These are phyloP conservation scores for Krasilnikovozyma curviuscula DNA, from an alignment of 768 basidiomycete species.

Conservation along the genomic window DNA sequence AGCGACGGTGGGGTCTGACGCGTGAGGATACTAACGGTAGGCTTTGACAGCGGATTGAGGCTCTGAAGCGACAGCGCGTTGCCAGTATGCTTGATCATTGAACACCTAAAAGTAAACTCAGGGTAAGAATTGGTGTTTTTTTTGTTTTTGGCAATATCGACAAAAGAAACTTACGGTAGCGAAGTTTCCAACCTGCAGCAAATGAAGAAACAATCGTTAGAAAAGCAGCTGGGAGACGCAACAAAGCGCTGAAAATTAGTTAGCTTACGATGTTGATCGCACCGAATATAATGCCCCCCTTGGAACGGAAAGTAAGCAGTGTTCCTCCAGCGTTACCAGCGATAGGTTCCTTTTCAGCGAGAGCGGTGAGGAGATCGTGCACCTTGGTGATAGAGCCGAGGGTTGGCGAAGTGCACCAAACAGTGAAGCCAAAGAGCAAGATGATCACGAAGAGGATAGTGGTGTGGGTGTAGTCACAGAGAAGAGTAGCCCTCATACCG, in stretches of 20 bases:
- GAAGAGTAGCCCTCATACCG: constrained; percentile 24
- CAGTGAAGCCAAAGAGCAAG: constrained; percentile 51
- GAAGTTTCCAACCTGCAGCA: constrained; percentile 46
- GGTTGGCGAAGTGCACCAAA: constrained; percentile 17
- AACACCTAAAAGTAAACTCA: no score
- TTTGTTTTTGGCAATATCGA: constrained; percentile 29
- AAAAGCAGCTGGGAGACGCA: no score
- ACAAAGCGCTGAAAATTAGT: neutral
- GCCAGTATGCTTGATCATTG: constrained; percentile 50
- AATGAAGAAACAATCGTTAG: neutral
- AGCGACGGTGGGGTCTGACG: no score
- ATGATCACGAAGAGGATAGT: constrained; percentile 72
- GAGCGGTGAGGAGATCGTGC: constrained; percentile 55
- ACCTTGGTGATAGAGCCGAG: constrained; percentile 41
- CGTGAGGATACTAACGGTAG: no score
- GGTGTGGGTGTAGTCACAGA: constrained; percentile 52
- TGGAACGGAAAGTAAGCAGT: constrained; percentile 63
- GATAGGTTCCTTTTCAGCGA: constrained; percentile 40
- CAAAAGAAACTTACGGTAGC: constrained; percentile 18
- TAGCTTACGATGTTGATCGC: constrained; percentile 44
- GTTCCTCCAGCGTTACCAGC: constrained; percentile 65
- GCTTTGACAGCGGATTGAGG: constrained; percentile 77
- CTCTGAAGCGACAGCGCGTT: constrained; percentile 56
- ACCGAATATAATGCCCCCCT: constrained; percentile 59
- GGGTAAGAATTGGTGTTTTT: constrained; percentile 11